Evolutionary conservation across 257 asterid species (phyloP).

Genomic region (Cordia subcordata): DNA sequence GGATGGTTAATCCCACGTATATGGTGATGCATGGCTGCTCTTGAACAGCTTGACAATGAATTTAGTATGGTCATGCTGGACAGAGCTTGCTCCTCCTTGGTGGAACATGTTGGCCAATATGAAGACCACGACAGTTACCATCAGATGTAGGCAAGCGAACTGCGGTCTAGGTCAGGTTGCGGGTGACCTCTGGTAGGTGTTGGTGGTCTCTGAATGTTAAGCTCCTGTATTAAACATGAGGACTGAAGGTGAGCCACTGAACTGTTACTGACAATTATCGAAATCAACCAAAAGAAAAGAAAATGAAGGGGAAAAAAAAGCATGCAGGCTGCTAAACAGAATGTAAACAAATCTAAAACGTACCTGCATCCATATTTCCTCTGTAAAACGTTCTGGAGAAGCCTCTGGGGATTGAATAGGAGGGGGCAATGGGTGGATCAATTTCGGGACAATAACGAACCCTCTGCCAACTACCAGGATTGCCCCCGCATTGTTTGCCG

Average conservation of each 20-base stretch:
- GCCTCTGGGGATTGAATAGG: slow-evolving; percentile 93
- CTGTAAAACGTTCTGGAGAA: slow-evolving; percentile 79
- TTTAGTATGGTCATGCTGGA: neutral
- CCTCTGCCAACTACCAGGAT: slow-evolving; percentile 95
- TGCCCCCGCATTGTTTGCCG: slow-evolving; percentile 98
- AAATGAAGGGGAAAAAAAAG: too few relatives aligned
- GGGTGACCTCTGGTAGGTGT: slow-evolving; percentile 98
- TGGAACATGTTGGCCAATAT: neutral
- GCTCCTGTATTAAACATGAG: slow-evolving; percentile 53
- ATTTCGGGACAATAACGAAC: slow-evolving; percentile 81
- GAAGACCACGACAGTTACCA: neutral
- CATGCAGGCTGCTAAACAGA: too few relatives aligned
- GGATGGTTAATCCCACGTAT: neutral
- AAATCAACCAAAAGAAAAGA: too few relatives aligned
- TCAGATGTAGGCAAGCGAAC: slow-evolving; percentile 88
- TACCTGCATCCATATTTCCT: slow-evolving; percentile 99
- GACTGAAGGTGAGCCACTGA: neutral
- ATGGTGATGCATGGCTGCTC: neutral
- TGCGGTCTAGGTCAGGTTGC: slow-evolving; percentile 84
- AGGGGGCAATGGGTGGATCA: slow-evolving; percentile 98
- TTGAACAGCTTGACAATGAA: neutral
- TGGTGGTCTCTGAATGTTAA: slow-evolving; percentile 96
- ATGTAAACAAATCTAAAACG: neutral
- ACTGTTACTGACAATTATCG: neutral
- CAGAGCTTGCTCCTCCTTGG: neutral